Conservation (phyloP, 2,329 filamentous ascomycete genomes). For the Fusarium brachygibbosum region DNA sequence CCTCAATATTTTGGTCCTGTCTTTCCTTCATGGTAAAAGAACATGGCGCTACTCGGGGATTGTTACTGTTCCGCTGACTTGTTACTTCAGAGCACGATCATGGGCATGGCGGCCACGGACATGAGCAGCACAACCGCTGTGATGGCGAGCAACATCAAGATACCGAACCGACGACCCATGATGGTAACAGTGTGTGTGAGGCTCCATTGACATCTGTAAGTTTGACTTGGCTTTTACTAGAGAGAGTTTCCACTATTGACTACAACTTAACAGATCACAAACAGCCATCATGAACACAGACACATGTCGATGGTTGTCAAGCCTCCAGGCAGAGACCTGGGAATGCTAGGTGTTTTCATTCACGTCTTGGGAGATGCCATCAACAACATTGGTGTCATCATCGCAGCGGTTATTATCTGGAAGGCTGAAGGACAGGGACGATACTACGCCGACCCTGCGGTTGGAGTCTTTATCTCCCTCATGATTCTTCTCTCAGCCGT, state of each 20-base stretch:
- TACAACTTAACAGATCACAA: constrained; percentile 26
- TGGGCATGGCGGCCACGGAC: constrained; percentile 56
- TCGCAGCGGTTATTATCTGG: constrained; percentile 78
- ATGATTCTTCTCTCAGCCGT: constrained; percentile 77
- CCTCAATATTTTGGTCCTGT: constrained; percentile 75
- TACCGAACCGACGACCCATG: constrained; percentile 16
- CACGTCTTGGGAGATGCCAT: constrained; percentile 80
- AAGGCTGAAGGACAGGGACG: constrained; percentile 67
- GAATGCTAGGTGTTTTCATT: constrained; percentile 77
- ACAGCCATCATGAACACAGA: constrained; percentile 63
- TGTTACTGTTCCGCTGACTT: constrained; percentile 9
- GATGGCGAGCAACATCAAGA: constrained; percentile 20
- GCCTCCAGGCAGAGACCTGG: constrained; percentile 69
- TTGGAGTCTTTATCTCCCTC: constrained; percentile 77
- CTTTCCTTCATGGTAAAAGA: constrained; percentile 72
- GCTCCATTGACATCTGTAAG: constrained; percentile 37
- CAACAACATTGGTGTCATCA: constrained; percentile 82
- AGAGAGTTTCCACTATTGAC: constrained; percentile 25
- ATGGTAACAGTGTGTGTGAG: constrained; percentile 29
- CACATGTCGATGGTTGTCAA: constrained; percentile 55
- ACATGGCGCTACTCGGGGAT: not conserved
- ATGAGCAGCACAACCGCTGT: constrained; percentile 25
- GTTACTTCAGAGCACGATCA: constrained; percentile 51
- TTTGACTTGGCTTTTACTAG: not conserved
- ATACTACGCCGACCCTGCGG: constrained; percentile 79